Conservation (phyloP, 2,329 filamentous ascomycete species). For the Meredithiella fracta region DNA sequence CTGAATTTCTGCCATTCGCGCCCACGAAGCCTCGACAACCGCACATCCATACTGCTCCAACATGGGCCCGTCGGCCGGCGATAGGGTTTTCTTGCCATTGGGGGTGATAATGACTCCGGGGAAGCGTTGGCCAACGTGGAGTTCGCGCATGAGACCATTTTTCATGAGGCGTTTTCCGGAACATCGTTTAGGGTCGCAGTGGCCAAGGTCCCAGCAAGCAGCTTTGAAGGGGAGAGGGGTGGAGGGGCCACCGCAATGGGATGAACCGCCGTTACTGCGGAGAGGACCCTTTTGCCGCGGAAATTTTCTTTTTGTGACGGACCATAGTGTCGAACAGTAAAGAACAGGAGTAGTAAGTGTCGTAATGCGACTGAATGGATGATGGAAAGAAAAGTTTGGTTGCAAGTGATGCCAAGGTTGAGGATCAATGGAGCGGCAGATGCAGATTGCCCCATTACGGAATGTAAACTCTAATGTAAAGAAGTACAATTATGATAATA, state of each 20-base stretch:
- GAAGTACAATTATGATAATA: neutral
- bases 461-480: neutral
- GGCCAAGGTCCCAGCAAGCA: constrained; percentile 92
- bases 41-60: constrained; percentile 83
- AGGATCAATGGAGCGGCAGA: constrained; percentile 11
- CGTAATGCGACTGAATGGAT: too few species aligned
- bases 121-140: constrained; percentile 83
- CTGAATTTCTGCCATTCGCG: constrained; percentile 75
- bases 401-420: neutral
- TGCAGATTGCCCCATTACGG: constrained; percentile 11
- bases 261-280: constrained; percentile 26
- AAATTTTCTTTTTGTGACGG: constrained; percentile 87
- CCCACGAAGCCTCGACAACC: constrained; percentile 96
- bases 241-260: constrained; percentile 30
- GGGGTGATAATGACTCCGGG: constrained; percentile 86
- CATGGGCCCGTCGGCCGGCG: constrained; percentile 63
- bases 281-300: constrained; percentile 56
- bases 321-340: constrained; percentile 43
- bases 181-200: constrained; percentile 93
- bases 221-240: constrained; percentile 61
- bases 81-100: constrained; percentile 75
- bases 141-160: constrained; percentile 80
- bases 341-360: too few species aligned
- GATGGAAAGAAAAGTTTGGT: neutral
- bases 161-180: constrained; percentile 91